These are phyloP conservation scores for Tylopilus balloui DNA, from an alignment of 768 basidiomycete species.

Conservation along the genomic window DNA sequence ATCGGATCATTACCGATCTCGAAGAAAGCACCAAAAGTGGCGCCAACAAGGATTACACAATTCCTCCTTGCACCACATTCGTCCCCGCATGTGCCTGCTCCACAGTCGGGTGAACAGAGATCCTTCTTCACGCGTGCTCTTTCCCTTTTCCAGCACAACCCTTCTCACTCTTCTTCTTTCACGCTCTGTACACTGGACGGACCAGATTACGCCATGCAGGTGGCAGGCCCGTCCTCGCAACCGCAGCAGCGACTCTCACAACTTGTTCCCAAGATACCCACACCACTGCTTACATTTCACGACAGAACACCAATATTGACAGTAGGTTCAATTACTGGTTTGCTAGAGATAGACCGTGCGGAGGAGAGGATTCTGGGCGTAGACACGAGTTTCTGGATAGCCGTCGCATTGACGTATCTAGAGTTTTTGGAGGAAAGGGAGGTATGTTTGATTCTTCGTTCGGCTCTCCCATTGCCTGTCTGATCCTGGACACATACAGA, in stretches of 20 bases:
- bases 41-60: slow-evolving; percentile 35
- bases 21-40: slow-evolving; percentile 7
- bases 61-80: slow-evolving; percentile 51
- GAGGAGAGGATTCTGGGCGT: slow-evolving; percentile 61
- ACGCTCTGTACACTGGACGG: slow-evolving; percentile 37
- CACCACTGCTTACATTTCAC: slow-evolving; percentile 60
- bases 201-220: slow-evolving; percentile 14
- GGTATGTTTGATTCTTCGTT: slow-evolving; percentile 39
- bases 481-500: slow-evolving; percentile 34
- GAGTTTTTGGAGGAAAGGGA: slow-evolving; percentile 77
- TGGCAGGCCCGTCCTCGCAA: slow-evolving; percentile 21
- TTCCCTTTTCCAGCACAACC: slow-evolving; percentile 44
- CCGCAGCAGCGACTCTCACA: slow-evolving; percentile 18
- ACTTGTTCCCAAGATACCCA: slow-evolving; percentile 29
- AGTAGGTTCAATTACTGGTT: slow-evolving; percentile 52
- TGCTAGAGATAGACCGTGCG: slow-evolving; percentile 57
- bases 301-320: slow-evolving; percentile 68
- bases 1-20: slow-evolving; percentile 8
- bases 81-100: slow-evolving; percentile 31
- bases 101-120: slow-evolving; percentile 27
- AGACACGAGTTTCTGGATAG: slow-evolving; percentile 74
- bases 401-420: slow-evolving; percentile 67
- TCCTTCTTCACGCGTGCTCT: slow-evolving; percentile 51
- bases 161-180: slow-evolving; percentile 61
- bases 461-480: not conserved